Evolutionary conservation across 2,329 filamentous ascomycete species (phyloP), one percentile per base, ranked within the genome.

Genomic region (Graphilbum fragrans): DNA sequence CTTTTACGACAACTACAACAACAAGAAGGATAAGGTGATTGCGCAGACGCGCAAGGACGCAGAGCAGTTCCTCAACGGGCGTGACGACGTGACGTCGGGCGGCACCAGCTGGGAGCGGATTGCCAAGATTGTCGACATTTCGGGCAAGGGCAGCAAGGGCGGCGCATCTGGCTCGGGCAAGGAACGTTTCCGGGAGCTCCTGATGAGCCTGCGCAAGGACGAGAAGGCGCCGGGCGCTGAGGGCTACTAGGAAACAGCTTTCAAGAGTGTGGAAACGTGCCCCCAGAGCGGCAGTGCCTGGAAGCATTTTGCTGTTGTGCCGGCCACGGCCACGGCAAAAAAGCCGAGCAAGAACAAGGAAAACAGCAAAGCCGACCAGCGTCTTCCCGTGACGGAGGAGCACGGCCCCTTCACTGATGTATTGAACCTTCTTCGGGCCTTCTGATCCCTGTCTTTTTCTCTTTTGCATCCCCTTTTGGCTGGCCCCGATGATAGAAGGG

Each of bases 1-100:
- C 60, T 98, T 96, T 66, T 98, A 98, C 70, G 88, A 95, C 58
- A 95, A 94, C 65, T 98, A 98, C 71, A 96, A 96, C 69, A 80
- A 82, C 62, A 94, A 95, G 69, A 90, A 92, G 61, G 92, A 98
- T 61, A 96, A 96, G 74, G 77, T 76, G 45, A 82, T 95, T 51
- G 72, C 82, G 19, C 86, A 94, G 67, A 92, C 90, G 43, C 78
- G 82, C 54, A 82, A 84, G 60, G 92, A 98, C 53, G 92, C 90
- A 7, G 90, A 96, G 56, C 80, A 94, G 57, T 98, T 96, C 63
- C 67, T 96, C 37, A 80, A 76, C 41, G 87, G 71, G 61, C 78
- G 88, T 46, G 90, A 98, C 60, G 88, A 96, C 60, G 95, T 88
- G 32, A 85, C 87, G 20, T 86, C 86, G 11, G 92, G 92, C 39